Evolutionary conservation across 768 basidiomycete genomes (phyloP).

Genomic region (Hemileccinum rubropunctum): DNA sequence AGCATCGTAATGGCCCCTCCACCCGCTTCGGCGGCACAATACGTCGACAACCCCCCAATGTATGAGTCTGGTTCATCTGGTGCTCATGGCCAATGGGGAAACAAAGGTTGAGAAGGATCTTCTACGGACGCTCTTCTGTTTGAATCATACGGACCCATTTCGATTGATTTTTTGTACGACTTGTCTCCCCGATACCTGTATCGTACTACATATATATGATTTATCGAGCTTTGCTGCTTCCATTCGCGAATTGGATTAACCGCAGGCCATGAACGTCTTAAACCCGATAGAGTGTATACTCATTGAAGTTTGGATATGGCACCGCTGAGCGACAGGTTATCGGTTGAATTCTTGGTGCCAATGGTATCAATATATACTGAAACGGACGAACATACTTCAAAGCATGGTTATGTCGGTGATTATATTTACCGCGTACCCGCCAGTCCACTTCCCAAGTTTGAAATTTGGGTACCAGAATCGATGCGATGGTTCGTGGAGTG

Average conservation of each 20-base stretch:
- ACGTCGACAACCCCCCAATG: constrained; percentile 59
- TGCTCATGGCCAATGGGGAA: constrained; percentile 54
- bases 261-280: too few relatives aligned
- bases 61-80: constrained; percentile 58
- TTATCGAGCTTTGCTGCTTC: neutral
- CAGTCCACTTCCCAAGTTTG: neutral
- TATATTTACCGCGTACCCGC: neutral
- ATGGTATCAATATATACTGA: neutral
- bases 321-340: constrained; percentile 37
- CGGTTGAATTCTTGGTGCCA: constrained; percentile 51
- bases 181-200: constrained; percentile 17
- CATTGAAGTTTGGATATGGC: neutral
- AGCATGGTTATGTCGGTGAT: neutral
- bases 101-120: constrained; percentile 25
- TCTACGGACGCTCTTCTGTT: too few relatives aligned
- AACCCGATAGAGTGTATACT: too few relatives aligned
- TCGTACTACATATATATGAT: constrained; percentile 8
- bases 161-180: constrained; percentile 12
- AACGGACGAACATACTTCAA: neutral
- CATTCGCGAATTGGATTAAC: neutral
- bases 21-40: constrained; percentile 9
- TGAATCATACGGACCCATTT: too few relatives aligned
- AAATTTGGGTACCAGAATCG: too few relatives aligned
- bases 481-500: too few relatives aligned
- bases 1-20: constrained; percentile 24